Percentiles rank a stretch among this genome's conserved stretches.
These are phyloP conservation scores for Pseudocercospora macadamiae DNA, from an alignment of 2,329 filamentous ascomycete species.

Conservation along the genomic window DNA sequence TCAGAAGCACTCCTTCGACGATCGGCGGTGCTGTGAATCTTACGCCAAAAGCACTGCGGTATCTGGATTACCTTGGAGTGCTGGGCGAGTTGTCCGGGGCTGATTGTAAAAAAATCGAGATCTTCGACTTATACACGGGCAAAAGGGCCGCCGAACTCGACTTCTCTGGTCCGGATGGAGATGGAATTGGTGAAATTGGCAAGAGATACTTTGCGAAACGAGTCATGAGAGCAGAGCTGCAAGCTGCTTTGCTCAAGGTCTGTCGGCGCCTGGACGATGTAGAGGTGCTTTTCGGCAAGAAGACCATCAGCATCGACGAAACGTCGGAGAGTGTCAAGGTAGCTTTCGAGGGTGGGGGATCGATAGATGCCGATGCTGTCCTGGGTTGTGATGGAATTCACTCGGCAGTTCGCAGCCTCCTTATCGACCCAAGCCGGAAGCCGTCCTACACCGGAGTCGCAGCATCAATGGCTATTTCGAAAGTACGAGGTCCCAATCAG, in stretches of 20 bases:
- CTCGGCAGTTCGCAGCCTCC: constrained; percentile 56
- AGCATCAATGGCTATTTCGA: constrained; percentile 43
- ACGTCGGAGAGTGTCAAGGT: constrained; percentile 46
- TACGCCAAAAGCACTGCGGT: constrained; percentile 18
- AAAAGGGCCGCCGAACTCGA: constrained; percentile 11
- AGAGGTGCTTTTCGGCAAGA: constrained; percentile 47
- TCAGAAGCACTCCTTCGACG: constrained; percentile 8
- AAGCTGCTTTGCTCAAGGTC: constrained; percentile 10
- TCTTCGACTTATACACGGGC: constrained; percentile 10
- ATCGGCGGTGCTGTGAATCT: constrained; percentile 22
- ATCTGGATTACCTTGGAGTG: constrained; percentile 19
- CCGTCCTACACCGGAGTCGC: constrained; percentile 48
- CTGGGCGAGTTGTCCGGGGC: not conserved
- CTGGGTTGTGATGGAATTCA: constrained; percentile 65
- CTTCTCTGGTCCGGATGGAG: constrained; percentile 9
- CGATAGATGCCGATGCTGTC: constrained; percentile 47
- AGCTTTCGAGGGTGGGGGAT: constrained; percentile 52
- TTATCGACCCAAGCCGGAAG: constrained; percentile 42
- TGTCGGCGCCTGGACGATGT: not conserved
- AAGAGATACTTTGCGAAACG: constrained; percentile 13
- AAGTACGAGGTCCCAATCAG: constrained; percentile 26
- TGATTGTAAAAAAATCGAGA: constrained; percentile 13
- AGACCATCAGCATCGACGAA: constrained; percentile 35
- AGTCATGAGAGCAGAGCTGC: constrained; percentile 1
- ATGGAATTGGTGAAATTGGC: constrained; percentile 6